phyloP scores from a whole-genome alignment of 2,329 filamentous ascomycete genomes.

The Calonectria pseudoreteaudii region DNA sequence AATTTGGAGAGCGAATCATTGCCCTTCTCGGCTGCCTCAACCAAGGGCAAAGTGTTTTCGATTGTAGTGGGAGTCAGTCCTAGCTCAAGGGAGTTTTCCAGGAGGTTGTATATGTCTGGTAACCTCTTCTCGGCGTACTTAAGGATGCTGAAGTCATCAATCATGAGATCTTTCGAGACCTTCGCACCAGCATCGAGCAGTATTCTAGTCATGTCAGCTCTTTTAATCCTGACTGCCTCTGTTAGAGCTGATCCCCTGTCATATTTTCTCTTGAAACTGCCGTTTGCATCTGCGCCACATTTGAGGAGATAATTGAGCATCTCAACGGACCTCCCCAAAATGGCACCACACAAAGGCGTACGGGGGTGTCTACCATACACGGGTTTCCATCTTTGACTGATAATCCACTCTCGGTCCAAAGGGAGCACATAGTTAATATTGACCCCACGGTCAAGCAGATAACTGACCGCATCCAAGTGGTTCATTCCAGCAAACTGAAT shows the following conservation, averaged over 20 bases:
- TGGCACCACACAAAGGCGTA: neutral
- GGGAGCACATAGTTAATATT: neutral
- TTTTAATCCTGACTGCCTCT: neutral
- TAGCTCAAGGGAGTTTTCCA: neutral
- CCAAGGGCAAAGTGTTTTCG: neutral
- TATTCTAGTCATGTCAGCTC: neutral
- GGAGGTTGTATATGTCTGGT: neutral
- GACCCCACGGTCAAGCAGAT: neutral
- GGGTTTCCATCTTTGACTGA: neutral
- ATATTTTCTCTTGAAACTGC: rapidly evolving
- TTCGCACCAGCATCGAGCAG: neutral
- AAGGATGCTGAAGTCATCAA: neutral
- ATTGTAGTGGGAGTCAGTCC: neutral
- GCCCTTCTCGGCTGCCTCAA: neutral
- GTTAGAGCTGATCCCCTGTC: neutral
- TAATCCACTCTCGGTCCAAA: no score
- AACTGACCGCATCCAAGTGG: neutral
- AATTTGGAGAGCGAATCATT: neutral
- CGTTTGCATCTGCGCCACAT: neutral
- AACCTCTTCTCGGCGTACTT: neutral
- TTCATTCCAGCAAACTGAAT: neutral
- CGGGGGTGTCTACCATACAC: no score
- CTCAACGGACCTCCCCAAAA: neutral
- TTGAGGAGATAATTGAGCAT: neutral
- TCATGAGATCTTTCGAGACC: neutral